These are phyloP conservation scores for Solanum phureja DNA, from an alignment of 257 asterid species.

Conservation along the genomic window DNA sequence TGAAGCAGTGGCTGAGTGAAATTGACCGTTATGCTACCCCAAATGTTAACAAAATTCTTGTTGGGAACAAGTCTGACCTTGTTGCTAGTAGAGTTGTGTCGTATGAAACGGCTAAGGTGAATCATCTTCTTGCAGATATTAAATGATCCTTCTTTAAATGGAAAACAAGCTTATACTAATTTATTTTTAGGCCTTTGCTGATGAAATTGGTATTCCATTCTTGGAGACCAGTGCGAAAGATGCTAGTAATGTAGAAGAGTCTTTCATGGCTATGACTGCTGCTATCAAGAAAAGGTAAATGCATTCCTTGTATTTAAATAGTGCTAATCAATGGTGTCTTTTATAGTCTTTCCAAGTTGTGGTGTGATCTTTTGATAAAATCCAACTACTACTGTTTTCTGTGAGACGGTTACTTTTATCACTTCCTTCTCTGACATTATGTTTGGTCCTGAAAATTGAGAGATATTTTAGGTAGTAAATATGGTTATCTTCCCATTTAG, in stretches of 20 bases:
- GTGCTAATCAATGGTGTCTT: neutral
- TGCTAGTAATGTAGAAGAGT: slow-evolving; percentile 82
- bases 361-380: neutral
- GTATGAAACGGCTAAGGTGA: slow-evolving; percentile 73
- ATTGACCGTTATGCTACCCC: slow-evolving; percentile 90
- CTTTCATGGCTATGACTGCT: slow-evolving; percentile 95
- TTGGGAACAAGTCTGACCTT: slow-evolving; percentile 85
- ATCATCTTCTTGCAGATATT: neutral
- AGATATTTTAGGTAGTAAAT: neutral
- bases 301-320: neutral
- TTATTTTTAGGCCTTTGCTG: slow-evolving; percentile 69
- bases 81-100: slow-evolving; percentile 73
- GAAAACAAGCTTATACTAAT: neutral
- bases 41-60: slow-evolving; percentile 76
- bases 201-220: slow-evolving; percentile 88
- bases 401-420: neutral
- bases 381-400: neutral
- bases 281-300: slow-evolving; percentile 65
- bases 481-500: neutral
- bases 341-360: neutral
- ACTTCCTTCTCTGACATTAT: neutral
- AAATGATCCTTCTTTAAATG: neutral
- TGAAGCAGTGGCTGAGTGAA: slow-evolving; percentile 88
- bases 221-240: slow-evolving; percentile 93
- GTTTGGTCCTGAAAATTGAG: neutral